Base-by-base conservation (phyloP, 2,329 filamentous ascomycete genomes). In the Botrytis tulipae region DNA sequence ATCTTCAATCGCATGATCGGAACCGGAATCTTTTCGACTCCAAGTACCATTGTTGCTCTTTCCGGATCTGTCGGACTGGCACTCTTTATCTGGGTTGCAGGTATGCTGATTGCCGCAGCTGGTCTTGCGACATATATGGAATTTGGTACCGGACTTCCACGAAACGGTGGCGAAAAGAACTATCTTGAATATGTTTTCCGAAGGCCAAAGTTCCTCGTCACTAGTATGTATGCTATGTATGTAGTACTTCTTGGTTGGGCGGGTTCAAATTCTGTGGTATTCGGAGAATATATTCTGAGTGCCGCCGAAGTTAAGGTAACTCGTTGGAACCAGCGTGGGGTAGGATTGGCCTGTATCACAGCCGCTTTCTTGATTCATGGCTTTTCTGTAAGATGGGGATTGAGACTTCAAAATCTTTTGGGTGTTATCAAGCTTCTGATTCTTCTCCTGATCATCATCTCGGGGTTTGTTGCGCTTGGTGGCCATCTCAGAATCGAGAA, bases 251-350 rank as follows among this genome's bases (percentile, higher is more conserved):
- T 92, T 29, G 89, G 87, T 20, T 92, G 89, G 89, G 89, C 89
- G 0, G 88, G 87, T 10, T 88, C 88, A 22, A 92, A 92, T 81
- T 91, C 87, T 0, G 88, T 93, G 75, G 86, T 92, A 57, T 92
- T 93, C 76, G 90, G 90, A 74, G 89, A 92, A 79, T 92, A 92
- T 81, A 89, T 93, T 73, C 85, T 93, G 2, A 86, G 90, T 78
- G 91, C 90, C 14, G 88, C 90, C 18, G 83, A 88, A 20, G 85
- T 89, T 35, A 87, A 92, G 76, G 87, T 90, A 37, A 86, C 83
- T 67, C 84, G 89, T 35, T 92, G 90, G 90, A 91, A 92, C 80
- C 88, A 92, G 82, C 86, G 91, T 57, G 89, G 85, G 61, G 83
- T 92, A 29, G 91, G 89, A 46, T 82, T 93, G n/a, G 89, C 87